Conservation (phyloP, 129 eudicot species). For the Tanacetum coccineum region DNA sequence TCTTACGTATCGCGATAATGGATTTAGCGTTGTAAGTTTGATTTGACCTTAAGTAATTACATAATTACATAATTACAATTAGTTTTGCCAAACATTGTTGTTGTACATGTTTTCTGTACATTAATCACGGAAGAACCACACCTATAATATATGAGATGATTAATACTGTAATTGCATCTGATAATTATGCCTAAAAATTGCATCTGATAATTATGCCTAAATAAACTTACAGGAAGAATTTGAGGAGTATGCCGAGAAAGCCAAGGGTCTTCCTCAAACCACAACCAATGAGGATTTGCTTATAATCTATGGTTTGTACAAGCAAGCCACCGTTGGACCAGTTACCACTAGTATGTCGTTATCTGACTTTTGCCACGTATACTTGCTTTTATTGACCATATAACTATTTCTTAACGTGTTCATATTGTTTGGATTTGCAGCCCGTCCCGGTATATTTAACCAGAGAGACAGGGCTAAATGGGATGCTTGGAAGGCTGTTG, state of each 20-base stretch:
- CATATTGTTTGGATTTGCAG: constrained; percentile 33
- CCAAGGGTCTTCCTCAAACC: constrained; percentile 61
- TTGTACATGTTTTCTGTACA: no score
- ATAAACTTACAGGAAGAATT: constrained; percentile 69
- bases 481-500: constrained; percentile 98
- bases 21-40: no score
- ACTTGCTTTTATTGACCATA: neutral
- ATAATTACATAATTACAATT: no score
- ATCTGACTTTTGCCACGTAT: neutral
- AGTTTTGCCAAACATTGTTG: no score
- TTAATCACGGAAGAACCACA: no score
- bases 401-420: neutral
- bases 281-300: constrained; percentile 64
- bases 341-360: constrained; percentile 60
- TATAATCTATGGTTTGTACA: constrained; percentile 76
- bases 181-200: neutral
- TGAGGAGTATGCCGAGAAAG: constrained; percentile 83
- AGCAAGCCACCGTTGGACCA: constrained; percentile 92
- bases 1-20: no score
- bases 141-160: no score
- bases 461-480: constrained; percentile 87
- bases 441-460: constrained; percentile 91
- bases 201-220: neutral
- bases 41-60: no score
- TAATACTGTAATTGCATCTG: no score